phyloP scores from a whole-genome alignment of 169 alveolate species.

The Cryptosporidium ubiquitum region DNA sequence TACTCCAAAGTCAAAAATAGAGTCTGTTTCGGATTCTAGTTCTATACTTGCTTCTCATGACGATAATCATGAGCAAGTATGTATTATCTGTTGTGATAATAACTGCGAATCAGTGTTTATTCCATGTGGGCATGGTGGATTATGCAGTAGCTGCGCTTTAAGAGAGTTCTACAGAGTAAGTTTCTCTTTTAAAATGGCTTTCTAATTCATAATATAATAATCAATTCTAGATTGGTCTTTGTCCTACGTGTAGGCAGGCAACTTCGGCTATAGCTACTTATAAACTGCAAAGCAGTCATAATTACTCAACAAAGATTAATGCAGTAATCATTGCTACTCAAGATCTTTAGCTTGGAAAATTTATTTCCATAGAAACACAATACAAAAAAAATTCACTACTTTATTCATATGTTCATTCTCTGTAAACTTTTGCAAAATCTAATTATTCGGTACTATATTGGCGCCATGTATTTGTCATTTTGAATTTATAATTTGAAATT shows the following conservation, averaged over 20 bases:
- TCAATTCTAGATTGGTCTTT: constrained; percentile 39
- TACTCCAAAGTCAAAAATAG: neutral
- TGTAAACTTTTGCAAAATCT: neutral
- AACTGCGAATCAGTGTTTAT: constrained; percentile 47
- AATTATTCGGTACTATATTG: constrained; percentile 17
- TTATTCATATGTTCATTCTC: neutral
- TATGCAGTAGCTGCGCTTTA: constrained; percentile 51
- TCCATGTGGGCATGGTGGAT: constrained; percentile 69
- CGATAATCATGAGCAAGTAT: neutral
- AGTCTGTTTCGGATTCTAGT: neutral
- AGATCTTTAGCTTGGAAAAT: neutral
- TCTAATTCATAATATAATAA: neutral
- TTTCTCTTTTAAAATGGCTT: neutral
- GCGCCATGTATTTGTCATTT: constrained; percentile 26
- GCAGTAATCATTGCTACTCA: constrained; percentile 62
- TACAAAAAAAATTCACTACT: neutral
- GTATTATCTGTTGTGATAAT: constrained; percentile 60
- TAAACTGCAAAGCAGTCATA: neutral
- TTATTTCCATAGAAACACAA: neutral
- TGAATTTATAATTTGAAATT: neutral
- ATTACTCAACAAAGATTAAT: neutral
- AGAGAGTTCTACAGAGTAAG: constrained; percentile 64
- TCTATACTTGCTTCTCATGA: neutral
- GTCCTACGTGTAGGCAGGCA: constrained; percentile 65
- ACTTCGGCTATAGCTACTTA: constrained; percentile 58